phyloP scores from a whole-genome alignment of 2,329 filamentous ascomycete genomes.

The Didymella lethalis region DNA sequence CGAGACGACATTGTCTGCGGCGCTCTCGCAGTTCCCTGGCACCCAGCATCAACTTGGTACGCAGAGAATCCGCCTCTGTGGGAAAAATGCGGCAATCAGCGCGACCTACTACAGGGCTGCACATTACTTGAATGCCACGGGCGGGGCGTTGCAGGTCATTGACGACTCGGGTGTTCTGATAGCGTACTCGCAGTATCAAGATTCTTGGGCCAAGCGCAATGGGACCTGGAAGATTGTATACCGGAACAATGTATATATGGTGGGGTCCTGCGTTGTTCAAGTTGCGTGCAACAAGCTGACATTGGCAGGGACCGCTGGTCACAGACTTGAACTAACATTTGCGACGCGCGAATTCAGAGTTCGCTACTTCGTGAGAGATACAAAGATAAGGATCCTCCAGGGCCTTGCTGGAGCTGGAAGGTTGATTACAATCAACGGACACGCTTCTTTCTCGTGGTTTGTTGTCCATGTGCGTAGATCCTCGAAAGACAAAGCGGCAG shows the following conservation, averaged over 20 bases:
- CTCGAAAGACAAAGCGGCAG: background rate
- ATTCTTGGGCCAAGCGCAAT: constrained; percentile 11
- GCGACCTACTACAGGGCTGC: constrained; percentile 7
- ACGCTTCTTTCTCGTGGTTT: background rate
- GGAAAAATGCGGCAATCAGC: constrained; percentile 2
- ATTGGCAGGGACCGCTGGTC: background rate
- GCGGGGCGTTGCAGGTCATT: background rate
- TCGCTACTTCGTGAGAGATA: background rate
- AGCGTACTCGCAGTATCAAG: constrained; percentile 19
- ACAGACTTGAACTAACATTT: background rate
- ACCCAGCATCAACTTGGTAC: constrained; percentile 15
- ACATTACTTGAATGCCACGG: constrained; percentile 13
- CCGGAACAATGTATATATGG: constrained; percentile 16
- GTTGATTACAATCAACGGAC: background rate
- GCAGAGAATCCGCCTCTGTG: constrained; percentile 10
- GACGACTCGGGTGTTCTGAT: background rate
- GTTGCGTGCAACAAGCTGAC: background rate
- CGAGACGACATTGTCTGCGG: background rate
- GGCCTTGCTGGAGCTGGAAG: background rate
- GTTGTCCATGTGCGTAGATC: background rate
- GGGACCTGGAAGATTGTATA: constrained; percentile 11
- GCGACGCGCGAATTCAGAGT: too few relatives aligned
- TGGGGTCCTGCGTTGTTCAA: background rate
- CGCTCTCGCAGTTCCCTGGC: constrained; percentile 3
- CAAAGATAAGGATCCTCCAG: background rate